These are phyloP conservation scores for Agaricus blazei DNA, from an alignment of 768 basidiomycete species.

Conservation along the genomic window DNA sequence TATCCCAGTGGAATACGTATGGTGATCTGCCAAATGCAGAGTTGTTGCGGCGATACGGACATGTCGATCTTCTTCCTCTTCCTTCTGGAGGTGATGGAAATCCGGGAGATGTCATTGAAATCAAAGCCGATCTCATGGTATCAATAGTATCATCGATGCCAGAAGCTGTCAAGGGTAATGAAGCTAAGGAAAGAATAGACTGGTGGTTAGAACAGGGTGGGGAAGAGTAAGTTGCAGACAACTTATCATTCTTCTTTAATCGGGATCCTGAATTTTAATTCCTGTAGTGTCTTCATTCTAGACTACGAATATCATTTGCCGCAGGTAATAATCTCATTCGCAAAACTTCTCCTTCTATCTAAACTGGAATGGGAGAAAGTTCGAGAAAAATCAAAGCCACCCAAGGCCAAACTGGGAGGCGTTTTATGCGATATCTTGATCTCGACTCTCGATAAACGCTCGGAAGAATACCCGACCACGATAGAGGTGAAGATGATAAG, in stretches of 20 bases:
- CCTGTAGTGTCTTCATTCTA: constrained; percentile 48
- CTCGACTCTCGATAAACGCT: constrained; percentile 44
- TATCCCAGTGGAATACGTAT: constrained; percentile 86
- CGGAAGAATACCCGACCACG: constrained; percentile 52
- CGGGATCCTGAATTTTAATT: neutral
- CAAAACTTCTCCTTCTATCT: constrained; percentile 55
- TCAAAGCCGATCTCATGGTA: constrained; percentile 68
- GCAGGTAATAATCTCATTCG: constrained; percentile 55
- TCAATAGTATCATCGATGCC: constrained; percentile 25
- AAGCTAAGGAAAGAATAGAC: constrained; percentile 64
- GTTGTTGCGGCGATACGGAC: constrained; percentile 90
- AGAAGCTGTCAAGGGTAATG: constrained; percentile 15
- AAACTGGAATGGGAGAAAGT: constrained; percentile 56
- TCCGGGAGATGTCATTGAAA: constrained; percentile 75
- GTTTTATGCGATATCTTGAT: constrained; percentile 41
- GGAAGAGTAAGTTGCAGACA: constrained; percentile 63
- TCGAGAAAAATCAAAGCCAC: constrained; percentile 60
- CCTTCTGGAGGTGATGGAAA: constrained; percentile 52
- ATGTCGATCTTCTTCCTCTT: constrained; percentile 73
- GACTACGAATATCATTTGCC: constrained; percentile 50
- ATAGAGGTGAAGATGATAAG: constrained; percentile 43
- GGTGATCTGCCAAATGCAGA: constrained; percentile 91
- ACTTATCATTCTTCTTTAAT: neutral
- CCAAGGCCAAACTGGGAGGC: constrained; percentile 60
- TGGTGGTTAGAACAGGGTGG: constrained; percentile 92